A percentile compares a stretch with the other conserved stretches of the same genome.
Evolutionary conservation across 1,284 basidiomycete species (phyloP).

Genomic region (Ceratobasidium theobromae): DNA sequence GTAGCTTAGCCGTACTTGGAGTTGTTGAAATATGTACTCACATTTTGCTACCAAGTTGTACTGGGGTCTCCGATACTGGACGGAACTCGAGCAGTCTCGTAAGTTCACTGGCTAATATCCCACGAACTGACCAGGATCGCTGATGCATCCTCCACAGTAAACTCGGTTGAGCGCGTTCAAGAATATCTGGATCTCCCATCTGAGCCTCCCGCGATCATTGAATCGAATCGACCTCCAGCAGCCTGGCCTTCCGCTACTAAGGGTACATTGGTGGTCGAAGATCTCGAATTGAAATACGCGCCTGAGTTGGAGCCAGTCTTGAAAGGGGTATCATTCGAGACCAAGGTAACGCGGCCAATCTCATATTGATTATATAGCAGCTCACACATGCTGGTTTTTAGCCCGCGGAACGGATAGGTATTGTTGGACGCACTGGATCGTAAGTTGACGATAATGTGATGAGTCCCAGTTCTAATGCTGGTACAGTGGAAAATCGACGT

Average conservation of each 20-base stretch:
- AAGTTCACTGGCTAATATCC: not conserved
- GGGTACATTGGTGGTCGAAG: not conserved
- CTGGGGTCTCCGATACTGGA: conserved; percentile 19
- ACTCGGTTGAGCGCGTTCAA: conserved; percentile 20
- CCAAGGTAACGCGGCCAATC: not conserved
- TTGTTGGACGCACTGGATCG: conserved; percentile 28
- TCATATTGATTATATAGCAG: not conserved
- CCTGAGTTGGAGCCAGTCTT: conserved; percentile 20
- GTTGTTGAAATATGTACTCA: not conserved
- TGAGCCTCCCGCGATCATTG: conserved; percentile 7
- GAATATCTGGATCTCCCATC: conserved; percentile 8
- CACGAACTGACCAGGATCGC: not conserved
- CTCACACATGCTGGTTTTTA: not conserved
- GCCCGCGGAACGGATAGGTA: conserved; percentile 13
- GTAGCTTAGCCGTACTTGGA: not conserved
- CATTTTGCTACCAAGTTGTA: not conserved
- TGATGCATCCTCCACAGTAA: not conserved
- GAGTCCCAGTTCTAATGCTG: not conserved
- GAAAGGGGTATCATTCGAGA: not conserved
- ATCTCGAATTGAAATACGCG: conserved; percentile 16
- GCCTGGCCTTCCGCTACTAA: conserved; percentile 22
- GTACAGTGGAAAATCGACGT: conserved; percentile 16
- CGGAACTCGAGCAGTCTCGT: conserved; percentile 9
- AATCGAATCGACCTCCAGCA: conserved; percentile 21
- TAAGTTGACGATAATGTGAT: not conserved